Evolutionary conservation across 345 rosid genomes (phyloP).

Genomic region (Cochlearia excelsa): DNA sequence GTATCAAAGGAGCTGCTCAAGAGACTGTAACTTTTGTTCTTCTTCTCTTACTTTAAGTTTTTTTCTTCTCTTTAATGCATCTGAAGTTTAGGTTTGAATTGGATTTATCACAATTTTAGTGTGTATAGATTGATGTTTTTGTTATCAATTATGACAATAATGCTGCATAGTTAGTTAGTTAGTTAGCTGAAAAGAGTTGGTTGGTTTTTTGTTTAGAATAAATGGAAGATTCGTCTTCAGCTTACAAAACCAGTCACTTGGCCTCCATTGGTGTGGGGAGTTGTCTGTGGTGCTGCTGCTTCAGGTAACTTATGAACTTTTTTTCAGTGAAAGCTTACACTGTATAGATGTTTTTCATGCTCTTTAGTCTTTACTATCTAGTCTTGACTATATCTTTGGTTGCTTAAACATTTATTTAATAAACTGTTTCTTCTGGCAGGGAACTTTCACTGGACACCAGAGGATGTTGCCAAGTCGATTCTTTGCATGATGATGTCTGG

Average conservation of each 20-base stretch:
- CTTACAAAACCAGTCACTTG: conserved; percentile 96
- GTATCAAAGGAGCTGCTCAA: conserved; percentile 93
- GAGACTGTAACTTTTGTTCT: conserved; percentile 49
- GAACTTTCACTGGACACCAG: conserved; percentile 89
- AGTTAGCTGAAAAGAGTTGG: no score
- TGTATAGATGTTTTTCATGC: no score
- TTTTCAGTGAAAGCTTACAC: neutral
- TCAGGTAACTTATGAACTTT: conserved; percentile 53
- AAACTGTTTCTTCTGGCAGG: conserved; percentile 44
- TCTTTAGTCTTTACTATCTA: no score
- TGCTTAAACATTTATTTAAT: neutral
- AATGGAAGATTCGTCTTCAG: conserved; percentile 98
- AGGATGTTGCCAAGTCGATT: conserved; percentile 87
- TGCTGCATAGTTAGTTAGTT: no score
- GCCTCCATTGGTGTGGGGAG: conserved; percentile 98
- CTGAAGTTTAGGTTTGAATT: neutral
- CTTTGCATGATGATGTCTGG: conserved; percentile 97
- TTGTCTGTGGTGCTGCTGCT: conserved; percentile 98
- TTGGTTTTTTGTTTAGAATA: conserved; percentile 52
- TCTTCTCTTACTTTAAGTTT: neutral
- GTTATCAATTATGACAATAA: no score
- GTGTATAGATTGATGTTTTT: no score
- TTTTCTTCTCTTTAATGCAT: conserved; percentile 2
- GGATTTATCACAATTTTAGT: no score
- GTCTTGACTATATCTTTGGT: conserved; percentile 8